Evolutionary conservation across 2,329 filamentous ascomycete genomes (phyloP), one percentile per base, ranked within the genome.

Genomic region (Trichoderma koningii): DNA sequence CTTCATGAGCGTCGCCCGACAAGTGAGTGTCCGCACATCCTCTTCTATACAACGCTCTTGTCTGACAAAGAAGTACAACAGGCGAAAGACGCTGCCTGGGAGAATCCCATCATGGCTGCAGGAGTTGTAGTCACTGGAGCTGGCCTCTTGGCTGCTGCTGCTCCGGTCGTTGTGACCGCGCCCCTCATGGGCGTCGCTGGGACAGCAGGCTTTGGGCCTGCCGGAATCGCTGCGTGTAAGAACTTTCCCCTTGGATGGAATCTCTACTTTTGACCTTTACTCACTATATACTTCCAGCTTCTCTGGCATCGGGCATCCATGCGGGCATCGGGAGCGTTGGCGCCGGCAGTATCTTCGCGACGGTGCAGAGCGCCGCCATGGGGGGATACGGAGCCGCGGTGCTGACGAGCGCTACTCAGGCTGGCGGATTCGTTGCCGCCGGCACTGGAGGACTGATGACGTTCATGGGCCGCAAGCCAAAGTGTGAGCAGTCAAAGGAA

Each of bases 331-430:
- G 75, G 1, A 75, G 68, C 23, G 72, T 76, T 4, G 68, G 19
- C 0, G 70, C 69, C 0, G 59, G 65, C 0, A 67, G 71, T 6
- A 0, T 68, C 1, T 77, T 78, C 23, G 72, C 76, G 1, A 70
- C 61, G 2, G 67, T 77, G 0, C 72, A 76, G 68, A 77, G 74
- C 48, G 76, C 74, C 0, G 76, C 63, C 0, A 68, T 67, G 3
- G 74, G 71, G 0, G 76, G 76, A 1, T 71, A 69, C 12, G 73
- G 73, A 1, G 63, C 69, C 3, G 68, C 70, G 0, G 65, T 53
- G 3, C 70, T 75, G 0, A 41, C 71, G 1, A 67, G 67, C 2
- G 67, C 56, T 0, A 60, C 71, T 15, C 70, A 71, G 48, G 64
- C 50, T 7, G 60, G 10, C n/a, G 69, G 66, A 47, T 53, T 51